Base-by-base conservation (phyloP, 495 filamentous ascomycete genomes). In the Pseudevernia furfuracea region DNA sequence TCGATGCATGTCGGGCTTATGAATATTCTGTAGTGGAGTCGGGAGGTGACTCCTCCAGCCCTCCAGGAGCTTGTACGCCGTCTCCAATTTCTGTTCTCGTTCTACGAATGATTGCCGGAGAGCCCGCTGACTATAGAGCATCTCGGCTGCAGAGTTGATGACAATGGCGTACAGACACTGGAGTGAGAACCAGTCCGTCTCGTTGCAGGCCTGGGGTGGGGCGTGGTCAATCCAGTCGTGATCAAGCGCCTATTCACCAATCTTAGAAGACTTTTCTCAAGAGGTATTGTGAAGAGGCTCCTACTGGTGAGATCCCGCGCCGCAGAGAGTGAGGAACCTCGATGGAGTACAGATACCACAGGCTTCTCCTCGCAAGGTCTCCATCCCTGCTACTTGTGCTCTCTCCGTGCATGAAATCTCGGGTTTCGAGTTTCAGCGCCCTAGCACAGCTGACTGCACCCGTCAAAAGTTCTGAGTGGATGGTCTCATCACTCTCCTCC, bases 161-260 rank as follows among this genome's bases (percentile, higher is more conserved):
- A 59, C 7, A 59, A 59, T 59, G 58, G 58, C 58, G 23, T 59
- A 59, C 3, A 59, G 38, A 59, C 58, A 28, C 11, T 39, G 58
- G 58, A 59, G 6, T 2, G 58, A 59, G 15, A 59, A 59, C 58
- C 58, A 59, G 37, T 59, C 37, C 37, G 58, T 59, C 58, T 59
- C 58, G 19, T 11, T 39, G 38, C 58, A 15, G 2, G 58, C 37
- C 17, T 32, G 8, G 9, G 58, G 58, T 23, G 58, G 58, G 37
- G 58, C 58, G 58, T 59, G 58, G n/a, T 59, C 58, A 44, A 59
- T 59, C 58, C 58, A 59, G 38, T 59, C 34, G 58, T 59, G 32
- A 30, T 59, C 17, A 4, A 59, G 37, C 25, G 36, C 58, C 58
- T 59, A 4, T 59, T 44, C 58, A 34, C 44, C 4, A 32, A 0